phyloP scores from a whole-genome alignment of 257 asterid genomes.

The Solanum pinnatisectum region DNA sequence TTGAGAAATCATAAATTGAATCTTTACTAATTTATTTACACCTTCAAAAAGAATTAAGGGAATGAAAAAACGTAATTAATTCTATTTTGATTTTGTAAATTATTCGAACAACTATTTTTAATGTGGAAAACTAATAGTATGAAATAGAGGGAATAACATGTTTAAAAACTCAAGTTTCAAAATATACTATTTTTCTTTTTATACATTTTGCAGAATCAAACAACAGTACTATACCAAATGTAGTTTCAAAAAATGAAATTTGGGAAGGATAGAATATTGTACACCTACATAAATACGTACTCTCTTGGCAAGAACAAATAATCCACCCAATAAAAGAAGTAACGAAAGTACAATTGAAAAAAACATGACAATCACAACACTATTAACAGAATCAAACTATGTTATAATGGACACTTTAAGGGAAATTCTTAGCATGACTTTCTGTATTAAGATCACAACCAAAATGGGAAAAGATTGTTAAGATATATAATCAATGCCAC shows the following conservation, averaged over 20 bases:
- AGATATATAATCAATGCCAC: neutral
- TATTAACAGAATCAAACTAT: neutral
- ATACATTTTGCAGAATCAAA: neutral
- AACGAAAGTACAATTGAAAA: no score
- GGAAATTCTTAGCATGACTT: neutral
- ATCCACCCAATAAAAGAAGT: no score
- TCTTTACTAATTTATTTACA: no score
- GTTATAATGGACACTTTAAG: no score
- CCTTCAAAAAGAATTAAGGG: no score
- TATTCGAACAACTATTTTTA: neutral
- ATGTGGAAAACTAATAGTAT: no score
- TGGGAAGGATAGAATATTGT: no score
- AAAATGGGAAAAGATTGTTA: neutral
- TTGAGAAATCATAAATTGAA: neutral
- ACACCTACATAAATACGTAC: no score
- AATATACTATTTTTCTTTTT: neutral
- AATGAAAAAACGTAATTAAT: no score
- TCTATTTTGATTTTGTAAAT: no score
- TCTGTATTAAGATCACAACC: neutral
- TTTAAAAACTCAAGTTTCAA: neutral
- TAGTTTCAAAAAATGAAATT: no score
- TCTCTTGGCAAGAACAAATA: neutral
- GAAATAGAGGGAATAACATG: neutral
- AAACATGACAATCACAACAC: neutral
- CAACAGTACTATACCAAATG: no score